Evolutionary conservation across 768 basidiomycete species (phyloP), one percentile per base, ranked within the genome.

Genomic region (Dioszegia aurantiaca): DNA sequence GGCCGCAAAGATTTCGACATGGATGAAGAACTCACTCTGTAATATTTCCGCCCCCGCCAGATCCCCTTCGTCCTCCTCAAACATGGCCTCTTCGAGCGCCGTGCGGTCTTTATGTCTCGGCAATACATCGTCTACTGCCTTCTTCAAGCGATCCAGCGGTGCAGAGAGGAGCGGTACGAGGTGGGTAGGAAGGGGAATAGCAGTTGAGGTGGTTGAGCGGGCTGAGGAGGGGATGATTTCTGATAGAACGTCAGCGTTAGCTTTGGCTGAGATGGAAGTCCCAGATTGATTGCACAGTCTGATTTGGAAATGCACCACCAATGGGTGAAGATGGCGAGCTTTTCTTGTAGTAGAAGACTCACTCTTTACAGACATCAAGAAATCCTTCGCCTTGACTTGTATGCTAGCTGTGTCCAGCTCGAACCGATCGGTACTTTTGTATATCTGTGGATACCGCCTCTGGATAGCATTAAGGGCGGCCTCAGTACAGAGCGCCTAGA

Each of bases 311-410:
- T n/a, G n/a, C n/a, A n/a, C n/a, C n/a, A n/a, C n/a, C n/a, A n/a
- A n/a, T n/a, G n/a, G n/a, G n/a, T n/a, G n/a, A n/a, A n/a, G n/a
- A n/a, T n/a, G n/a, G n/a, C n/a, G n/a, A n/a, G n/a, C n/a, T n/a
- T n/a, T n/a, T n/a, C n/a, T n/a, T n/a, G n/a, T n/a, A n/a, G n/a
- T n/a, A n/a, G n/a, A n/a, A n/a, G 27, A 80, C 86, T 52, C 68
- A 95, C 94, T 94, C 77, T 95, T 91, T 56, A 95, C 85, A 1
- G 94, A 90, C 68, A 94, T 87, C 90, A 97, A 90, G 72, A 99
- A 99, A 74, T 99, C 95, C 39, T 89, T 82, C 48, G 95, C 80
- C 31, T 86, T 84, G 17, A 97, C 85, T 30, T 81, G 81, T 61
- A 98, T 95, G 1, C 86, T 85, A 68, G 89, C 87, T 6, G 93